Conservation (phyloP, 1,139 yeast species). For the Pichia sp. region DNA sequence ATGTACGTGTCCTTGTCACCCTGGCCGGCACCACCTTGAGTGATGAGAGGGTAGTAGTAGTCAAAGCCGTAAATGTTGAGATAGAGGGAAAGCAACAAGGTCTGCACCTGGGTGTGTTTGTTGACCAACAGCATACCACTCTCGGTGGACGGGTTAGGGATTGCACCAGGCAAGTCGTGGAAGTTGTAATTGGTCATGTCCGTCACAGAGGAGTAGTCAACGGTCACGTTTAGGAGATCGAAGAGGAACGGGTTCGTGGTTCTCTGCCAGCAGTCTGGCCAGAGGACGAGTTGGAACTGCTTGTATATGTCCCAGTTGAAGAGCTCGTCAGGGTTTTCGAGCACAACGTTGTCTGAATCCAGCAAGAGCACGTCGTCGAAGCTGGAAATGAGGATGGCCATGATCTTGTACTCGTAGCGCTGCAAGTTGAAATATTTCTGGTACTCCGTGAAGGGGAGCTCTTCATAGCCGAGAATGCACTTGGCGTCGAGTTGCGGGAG, state of each 20-base stretch:
- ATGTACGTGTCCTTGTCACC: conserved; percentile 70
- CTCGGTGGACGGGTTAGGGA: conserved; percentile 63
- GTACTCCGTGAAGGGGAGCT: conserved; percentile 27
- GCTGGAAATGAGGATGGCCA: conserved; percentile 55
- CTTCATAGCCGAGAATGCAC: conserved; percentile 35
- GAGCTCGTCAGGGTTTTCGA: conserved; percentile 49
- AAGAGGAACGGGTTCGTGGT: conserved; percentile 58
- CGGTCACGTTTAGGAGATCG: conserved; percentile 47
- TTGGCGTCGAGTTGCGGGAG: conserved; percentile 45
- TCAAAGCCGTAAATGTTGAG: conserved; percentile 60
- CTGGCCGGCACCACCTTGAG: conserved; percentile 70
- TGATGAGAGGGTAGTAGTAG: conserved; percentile 54
- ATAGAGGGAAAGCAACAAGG: conserved; percentile 51
- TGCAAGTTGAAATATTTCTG: conserved; percentile 37
- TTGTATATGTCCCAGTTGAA: conserved; percentile 37
- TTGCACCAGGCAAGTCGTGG: conserved; percentile 55
- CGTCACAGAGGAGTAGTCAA: conserved; percentile 30
- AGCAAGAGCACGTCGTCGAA: conserved; percentile 59
- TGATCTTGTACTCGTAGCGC: conserved; percentile 61
- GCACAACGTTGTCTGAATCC: conserved; percentile 68
- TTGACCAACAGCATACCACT: conserved; percentile 60
- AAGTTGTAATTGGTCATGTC: conserved; percentile 36
- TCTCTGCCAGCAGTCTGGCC: conserved; percentile 76
- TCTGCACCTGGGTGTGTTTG: conserved; percentile 47
- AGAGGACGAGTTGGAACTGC: conserved; percentile 41